Percentiles rank a stretch among this genome's conserved stretches.
phyloP scores from a whole-genome alignment of 139 green algal genomes.

The Chlorella vulgaris region DNA sequence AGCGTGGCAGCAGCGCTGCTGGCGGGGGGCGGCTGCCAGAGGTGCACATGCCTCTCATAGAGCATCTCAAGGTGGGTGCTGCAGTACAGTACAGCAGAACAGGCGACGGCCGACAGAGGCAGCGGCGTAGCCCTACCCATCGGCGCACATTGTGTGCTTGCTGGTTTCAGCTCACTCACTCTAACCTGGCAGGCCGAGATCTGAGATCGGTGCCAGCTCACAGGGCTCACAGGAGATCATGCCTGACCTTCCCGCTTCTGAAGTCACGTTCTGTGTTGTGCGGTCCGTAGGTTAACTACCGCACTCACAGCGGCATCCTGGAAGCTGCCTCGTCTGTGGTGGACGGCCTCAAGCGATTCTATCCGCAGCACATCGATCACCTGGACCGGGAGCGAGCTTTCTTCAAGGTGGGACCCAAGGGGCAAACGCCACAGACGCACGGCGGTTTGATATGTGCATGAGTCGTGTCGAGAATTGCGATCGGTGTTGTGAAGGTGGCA shows the following conservation, averaged over 20 bases:
- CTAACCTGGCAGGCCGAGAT: too few species aligned
- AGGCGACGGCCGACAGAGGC: too few species aligned
- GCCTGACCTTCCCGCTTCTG: too few species aligned
- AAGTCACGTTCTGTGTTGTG: too few species aligned
- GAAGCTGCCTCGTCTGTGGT: slow-evolving; percentile 66
- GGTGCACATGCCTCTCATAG: slow-evolving; percentile 42
- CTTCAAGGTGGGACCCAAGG: slow-evolving; percentile 35
- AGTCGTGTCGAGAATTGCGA: neutral
- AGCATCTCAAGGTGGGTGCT: slow-evolving; percentile 29
- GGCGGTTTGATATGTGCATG: too few species aligned
- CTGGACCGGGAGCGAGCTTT: slow-evolving; percentile 68
- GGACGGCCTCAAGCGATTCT: slow-evolving; percentile 66
- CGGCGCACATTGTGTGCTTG: too few species aligned
- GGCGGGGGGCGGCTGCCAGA: neutral
- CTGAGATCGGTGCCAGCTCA: too few species aligned
- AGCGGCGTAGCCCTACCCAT: too few species aligned
- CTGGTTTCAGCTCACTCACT: too few species aligned
- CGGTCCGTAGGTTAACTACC: slow-evolving; percentile 63
- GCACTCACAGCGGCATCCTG: slow-evolving; percentile 71
- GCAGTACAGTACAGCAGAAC: too few species aligned
- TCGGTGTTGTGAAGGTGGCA: neutral
- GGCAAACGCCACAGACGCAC: neutral
- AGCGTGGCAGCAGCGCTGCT: neutral
- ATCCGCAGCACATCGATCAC: slow-evolving; percentile 64
- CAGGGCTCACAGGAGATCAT: too few species aligned